A percentile compares a stretch with the other conserved stretches of the same genome.
phyloP scores from a whole-genome alignment of 23 red algal species.

The Chondrus crispus region DNA sequence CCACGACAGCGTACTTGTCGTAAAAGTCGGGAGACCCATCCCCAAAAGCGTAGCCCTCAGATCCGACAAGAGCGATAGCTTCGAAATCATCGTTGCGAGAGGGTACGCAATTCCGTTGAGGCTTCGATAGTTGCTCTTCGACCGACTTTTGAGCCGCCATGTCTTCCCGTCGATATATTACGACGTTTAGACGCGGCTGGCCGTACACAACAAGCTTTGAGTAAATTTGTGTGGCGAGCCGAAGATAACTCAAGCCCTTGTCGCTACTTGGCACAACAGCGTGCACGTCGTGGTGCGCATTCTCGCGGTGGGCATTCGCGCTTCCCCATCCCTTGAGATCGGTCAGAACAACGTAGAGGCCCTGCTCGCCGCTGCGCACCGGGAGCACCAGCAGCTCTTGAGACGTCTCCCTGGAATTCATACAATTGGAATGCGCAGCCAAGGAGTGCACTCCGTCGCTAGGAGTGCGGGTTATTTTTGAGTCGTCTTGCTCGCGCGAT shows the following conservation, averaged over 20 bases:
- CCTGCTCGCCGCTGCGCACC: too few relatives aligned
- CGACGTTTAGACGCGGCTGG: constrained; percentile 29
- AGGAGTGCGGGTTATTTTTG: too few relatives aligned
- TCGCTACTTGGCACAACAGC: neutral
- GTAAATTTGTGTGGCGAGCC: constrained; percentile 37
- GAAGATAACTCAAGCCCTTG: constrained; percentile 28
- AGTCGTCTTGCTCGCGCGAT: too few relatives aligned
- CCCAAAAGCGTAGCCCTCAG: constrained; percentile 27
- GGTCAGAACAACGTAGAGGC: too few relatives aligned
- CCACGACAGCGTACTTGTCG: constrained; percentile 68
- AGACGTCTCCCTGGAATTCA: too few relatives aligned
- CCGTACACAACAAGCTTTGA: constrained; percentile 19
- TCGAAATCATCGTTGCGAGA: neutral
- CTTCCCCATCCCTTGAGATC: too few relatives aligned
- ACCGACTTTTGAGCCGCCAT: neutral
- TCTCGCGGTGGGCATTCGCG: too few relatives aligned
- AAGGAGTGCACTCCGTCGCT: too few relatives aligned
- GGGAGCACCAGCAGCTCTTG: too few relatives aligned
- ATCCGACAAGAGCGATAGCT: neutral
- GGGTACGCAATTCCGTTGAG: neutral
- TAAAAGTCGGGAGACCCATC: constrained; percentile 38
- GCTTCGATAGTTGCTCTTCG: neutral
- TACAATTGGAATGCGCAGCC: too few relatives aligned
- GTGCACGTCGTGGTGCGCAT: too few relatives aligned
- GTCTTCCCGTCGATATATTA: neutral